These are phyloP conservation scores for Cryptococcus jaspeensis DNA, from an alignment of 1,284 basidiomycete species.

Conservation along the genomic window DNA sequence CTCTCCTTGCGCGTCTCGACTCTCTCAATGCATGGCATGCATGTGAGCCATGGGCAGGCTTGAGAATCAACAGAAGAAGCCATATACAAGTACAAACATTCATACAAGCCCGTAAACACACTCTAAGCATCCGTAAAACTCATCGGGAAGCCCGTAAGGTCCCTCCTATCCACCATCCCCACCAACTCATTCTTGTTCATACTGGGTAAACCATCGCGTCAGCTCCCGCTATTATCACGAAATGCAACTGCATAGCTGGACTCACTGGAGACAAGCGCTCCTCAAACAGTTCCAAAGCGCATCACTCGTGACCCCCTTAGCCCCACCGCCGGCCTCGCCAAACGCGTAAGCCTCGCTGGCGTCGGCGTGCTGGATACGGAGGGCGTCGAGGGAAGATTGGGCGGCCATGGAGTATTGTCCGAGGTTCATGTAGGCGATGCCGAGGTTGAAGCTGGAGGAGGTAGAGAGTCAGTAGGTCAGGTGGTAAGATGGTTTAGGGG, in stretches of 20 bases:
- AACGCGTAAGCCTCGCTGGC: slow-evolving; percentile 57
- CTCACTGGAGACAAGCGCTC: slow-evolving; percentile 67
- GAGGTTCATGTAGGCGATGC: slow-evolving; percentile 85
- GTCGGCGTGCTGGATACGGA: slow-evolving; percentile 80
- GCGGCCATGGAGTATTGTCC: slow-evolving; percentile 81
- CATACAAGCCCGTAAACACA: neutral
- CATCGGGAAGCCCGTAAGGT: slow-evolving; percentile 61
- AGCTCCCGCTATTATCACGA: slow-evolving; percentile 1
- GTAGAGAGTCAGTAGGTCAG: neutral
- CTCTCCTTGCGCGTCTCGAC: too few species aligned
- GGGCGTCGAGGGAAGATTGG: slow-evolving; percentile 78
- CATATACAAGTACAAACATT: neutral
- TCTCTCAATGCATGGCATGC: too few species aligned
- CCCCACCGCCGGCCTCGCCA: slow-evolving; percentile 49
- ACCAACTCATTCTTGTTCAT: slow-evolving; percentile 71
- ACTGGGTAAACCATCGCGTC: slow-evolving; percentile 19
- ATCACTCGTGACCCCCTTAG: slow-evolving; percentile 68
- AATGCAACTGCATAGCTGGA: neutral
- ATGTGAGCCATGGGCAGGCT: too few species aligned
- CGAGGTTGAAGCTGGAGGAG: slow-evolving; percentile 73
- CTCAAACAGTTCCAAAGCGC: slow-evolving; percentile 82
- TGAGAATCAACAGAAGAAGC: too few species aligned
- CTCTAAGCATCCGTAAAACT: slow-evolving; percentile 2
- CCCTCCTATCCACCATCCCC: slow-evolving; percentile 64
- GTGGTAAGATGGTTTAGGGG: too few species aligned